Percentiles rank a stretch among this genome's conserved stretches.
Conservation (phyloP, 129 eudicot species). For the Smallanthus sonchifolius region DNA sequence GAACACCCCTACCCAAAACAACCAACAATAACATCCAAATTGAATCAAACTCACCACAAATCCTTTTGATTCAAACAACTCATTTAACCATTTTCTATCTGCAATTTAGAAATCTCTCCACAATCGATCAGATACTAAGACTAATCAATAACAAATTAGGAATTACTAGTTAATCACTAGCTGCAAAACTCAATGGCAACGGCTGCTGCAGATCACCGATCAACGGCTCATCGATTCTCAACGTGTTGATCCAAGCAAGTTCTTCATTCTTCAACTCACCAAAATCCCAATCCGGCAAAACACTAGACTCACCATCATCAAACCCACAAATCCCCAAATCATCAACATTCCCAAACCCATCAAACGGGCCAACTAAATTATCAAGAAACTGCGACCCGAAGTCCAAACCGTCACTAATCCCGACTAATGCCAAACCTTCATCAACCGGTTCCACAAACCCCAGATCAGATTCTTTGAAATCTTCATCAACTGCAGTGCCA, state of each 20-base stretch:
- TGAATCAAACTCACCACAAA: background rate
- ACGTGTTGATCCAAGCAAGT: slow-evolving; percentile 48
- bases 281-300: slow-evolving; percentile 50
- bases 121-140: background rate
- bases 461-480: background rate
- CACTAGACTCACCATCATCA: slow-evolving; percentile 24
- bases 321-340: slow-evolving; percentile 48
- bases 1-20: background rate
- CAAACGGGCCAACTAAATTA: slow-evolving; percentile 29
- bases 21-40: background rate
- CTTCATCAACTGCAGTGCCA: background rate
- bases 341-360: slow-evolving; percentile 36
- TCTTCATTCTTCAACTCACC: slow-evolving; percentile 58
- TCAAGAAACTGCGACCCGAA: slow-evolving; percentile 30
- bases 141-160: background rate
- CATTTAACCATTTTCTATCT: background rate
- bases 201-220: background rate
- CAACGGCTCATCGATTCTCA: slow-evolving; percentile 28
- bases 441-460: slow-evolving; percentile 22
- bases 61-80: slow-evolving; percentile 9
- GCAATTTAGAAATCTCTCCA: background rate
- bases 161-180: slow-evolving; percentile 13
- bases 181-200: slow-evolving; percentile 55
- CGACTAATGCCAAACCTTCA: slow-evolving; percentile 34
- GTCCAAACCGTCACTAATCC: slow-evolving; percentile 38